phyloP scores from a whole-genome alignment of 192 early-diverging fungal genomes.

The Coemansia sp. region DNA sequence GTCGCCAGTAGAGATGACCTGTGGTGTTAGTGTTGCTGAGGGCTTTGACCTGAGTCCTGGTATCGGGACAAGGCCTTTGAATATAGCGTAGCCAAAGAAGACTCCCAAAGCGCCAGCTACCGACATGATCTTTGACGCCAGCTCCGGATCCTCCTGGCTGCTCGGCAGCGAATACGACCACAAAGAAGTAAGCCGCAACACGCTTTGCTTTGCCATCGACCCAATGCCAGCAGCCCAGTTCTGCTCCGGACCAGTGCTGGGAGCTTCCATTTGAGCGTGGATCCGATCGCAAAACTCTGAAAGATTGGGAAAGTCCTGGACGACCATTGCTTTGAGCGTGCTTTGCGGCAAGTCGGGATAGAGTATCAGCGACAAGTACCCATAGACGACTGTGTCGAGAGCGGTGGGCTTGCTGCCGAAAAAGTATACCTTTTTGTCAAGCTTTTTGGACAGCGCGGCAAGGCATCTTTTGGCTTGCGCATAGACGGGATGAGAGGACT shows the following conservation, averaged over 20 bases:
- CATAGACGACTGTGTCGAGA: slow-evolving; percentile 83
- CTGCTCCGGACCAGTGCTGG: slow-evolving; percentile 15
- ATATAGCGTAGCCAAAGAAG: slow-evolving; percentile 44
- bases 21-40: background rate
- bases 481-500: slow-evolving; percentile 65
- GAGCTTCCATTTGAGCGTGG: slow-evolving; percentile 23
- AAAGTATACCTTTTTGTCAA: slow-evolving; percentile 79
- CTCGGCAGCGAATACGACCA: background rate
- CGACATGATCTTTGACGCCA: slow-evolving; percentile 17
- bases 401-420: slow-evolving; percentile 79
- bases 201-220: slow-evolving; percentile 20
- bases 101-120: slow-evolving; percentile 26
- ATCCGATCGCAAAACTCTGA: slow-evolving; percentile 37
- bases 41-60: background rate
- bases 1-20: background rate
- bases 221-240: slow-evolving; percentile 18
- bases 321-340: slow-evolving; percentile 27
- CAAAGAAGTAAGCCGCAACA: slow-evolving; percentile 3
- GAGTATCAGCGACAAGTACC: slow-evolving; percentile 77
- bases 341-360: slow-evolving; percentile 71
- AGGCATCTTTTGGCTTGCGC: slow-evolving; percentile 68
- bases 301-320: slow-evolving; percentile 31
- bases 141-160: slow-evolving; percentile 13
- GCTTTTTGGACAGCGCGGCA: slow-evolving; percentile 66
- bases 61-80: slow-evolving; percentile 31